Evolutionary conservation across 2,329 filamentous ascomycete species (phyloP).

Genomic region (Beauveria bassiana): DNA sequence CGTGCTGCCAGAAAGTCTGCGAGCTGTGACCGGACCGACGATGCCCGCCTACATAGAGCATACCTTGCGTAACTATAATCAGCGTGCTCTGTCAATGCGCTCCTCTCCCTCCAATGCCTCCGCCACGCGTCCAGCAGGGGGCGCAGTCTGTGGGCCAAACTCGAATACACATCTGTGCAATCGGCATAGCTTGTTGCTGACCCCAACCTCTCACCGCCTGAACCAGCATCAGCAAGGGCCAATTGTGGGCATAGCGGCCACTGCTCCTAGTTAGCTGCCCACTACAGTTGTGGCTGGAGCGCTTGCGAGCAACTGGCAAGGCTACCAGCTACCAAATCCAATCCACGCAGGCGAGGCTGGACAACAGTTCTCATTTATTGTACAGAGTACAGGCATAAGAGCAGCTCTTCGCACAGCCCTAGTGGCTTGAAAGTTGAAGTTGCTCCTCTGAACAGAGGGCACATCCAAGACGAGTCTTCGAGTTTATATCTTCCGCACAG

Average conservation of each 20-base stretch:
- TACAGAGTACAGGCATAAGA: not conserved
- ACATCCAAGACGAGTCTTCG: too few species aligned
- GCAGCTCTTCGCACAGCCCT: not conserved
- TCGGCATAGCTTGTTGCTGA: not conserved
- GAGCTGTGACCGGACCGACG: too few species aligned
- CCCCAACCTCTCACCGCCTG: not conserved
- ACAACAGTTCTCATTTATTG: too few species aligned
- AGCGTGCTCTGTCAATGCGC: too few species aligned
- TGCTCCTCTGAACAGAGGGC: too few species aligned
- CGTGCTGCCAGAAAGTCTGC: not conserved
- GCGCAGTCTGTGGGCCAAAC: conserved; percentile 4
- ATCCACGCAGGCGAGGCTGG: not conserved
- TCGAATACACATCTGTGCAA: not conserved
- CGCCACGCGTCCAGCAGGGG: conserved; percentile 5
- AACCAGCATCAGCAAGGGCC: not conserved
- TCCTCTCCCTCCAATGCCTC: not conserved
- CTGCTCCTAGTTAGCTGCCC: not conserved
- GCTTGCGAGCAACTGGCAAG: not conserved
- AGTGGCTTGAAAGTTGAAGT: not conserved
- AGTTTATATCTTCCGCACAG: too few species aligned
- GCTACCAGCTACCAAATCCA: not conserved
- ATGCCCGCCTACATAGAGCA: too few species aligned
- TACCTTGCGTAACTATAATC: not conserved
- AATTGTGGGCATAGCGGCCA: not conserved
- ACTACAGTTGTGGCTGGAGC: conserved; percentile 3